Evolutionary conservation across 2,329 filamentous ascomycete genomes (phyloP).

Genomic region (Monosporascus sp.): DNA sequence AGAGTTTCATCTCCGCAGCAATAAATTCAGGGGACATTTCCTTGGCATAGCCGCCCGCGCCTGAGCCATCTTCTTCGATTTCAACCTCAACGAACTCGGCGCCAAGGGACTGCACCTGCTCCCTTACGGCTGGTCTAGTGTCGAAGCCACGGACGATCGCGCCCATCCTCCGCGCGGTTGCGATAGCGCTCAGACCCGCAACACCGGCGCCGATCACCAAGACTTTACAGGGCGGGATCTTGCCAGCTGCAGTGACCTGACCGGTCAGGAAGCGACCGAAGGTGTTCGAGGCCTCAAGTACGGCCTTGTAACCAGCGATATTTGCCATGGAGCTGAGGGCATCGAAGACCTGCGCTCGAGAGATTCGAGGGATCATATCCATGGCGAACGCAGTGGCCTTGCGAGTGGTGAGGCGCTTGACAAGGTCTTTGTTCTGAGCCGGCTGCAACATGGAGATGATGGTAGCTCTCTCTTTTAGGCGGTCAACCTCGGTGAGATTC

Average conservation of each 20-base stretch:
- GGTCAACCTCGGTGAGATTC: conserved; percentile 62
- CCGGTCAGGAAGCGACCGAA: conserved; percentile 86
- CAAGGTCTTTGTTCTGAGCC: conserved; percentile 69
- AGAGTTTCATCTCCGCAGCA: conserved; percentile 88
- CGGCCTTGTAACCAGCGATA: conserved; percentile 89
- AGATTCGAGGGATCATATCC: conserved; percentile 90
- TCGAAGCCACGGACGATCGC: conserved; percentile 89
- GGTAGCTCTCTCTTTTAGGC: conserved; percentile 64
- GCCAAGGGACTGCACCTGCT: conserved; percentile 85
- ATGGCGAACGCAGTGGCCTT: conserved; percentile 79
- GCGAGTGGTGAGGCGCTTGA: conserved; percentile 65
- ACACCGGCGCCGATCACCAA: conserved; percentile 88
- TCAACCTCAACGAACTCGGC: conserved; percentile 88
- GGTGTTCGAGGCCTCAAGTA: conserved; percentile 81
- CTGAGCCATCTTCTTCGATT: conserved; percentile 76
- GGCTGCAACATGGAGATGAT: conserved; percentile 82
- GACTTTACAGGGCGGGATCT: conserved; percentile 87
- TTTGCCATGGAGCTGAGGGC: conserved; percentile 91
- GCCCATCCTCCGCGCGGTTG: conserved; percentile 77
- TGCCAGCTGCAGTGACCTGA: conserved; percentile 83
- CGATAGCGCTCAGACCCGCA: conserved; percentile 82
- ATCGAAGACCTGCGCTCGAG: conserved; percentile 82
- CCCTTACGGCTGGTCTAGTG: conserved; percentile 78
- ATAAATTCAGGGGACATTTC: conserved; percentile 94
- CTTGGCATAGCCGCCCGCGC: conserved; percentile 83